Base-by-base conservation (phyloP, 805 yeast species). In the Zygotorulaspora florentina region DNA sequence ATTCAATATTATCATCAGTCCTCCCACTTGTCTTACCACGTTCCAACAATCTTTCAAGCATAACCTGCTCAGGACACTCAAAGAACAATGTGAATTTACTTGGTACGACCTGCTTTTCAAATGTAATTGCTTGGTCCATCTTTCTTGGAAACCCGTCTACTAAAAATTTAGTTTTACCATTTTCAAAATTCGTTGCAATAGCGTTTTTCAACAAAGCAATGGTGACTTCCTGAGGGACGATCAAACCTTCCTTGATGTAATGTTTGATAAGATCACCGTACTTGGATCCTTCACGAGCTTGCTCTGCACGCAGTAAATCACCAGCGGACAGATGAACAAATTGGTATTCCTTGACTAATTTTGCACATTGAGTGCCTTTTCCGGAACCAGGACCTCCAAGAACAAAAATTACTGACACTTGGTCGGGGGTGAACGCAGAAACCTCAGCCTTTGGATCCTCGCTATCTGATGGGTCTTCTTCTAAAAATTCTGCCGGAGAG, bases 351-450 rank as follows among this genome's bases (percentile, higher is more conserved):
- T 76, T 68, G 36, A 91, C 97, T 46, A 91, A 74, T 61, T 80
- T 86, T 27, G 83, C 84, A 72, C 97, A 87, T 68, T 91, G 99
- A 1, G 99, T 91, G 46, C 99, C 98, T 64, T 93, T 93, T 36
- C 99, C 98, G 25, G 96, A 87, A 16, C 98, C 98, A 4, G 98
- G 98, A 3, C 98, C 98, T 36, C 99, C 99, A 27, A 91, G 77
- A 15, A 91, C 96, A 65, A 87, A 91, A 23, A 90, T 75, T 3
- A 91, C 95, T 23, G 86, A 80, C 25, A 86, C 81, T 45, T 87
- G 82, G 33, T 80, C 79, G 2, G 76, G 74, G 8, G 76, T 68
- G 62, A 86, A 86, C 0, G 84, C 80, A 26, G 66, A 59, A 13
- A 51, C 42, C 11, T 38, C 7, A n/a, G 28, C 43, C 36, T 29